phyloP scores from a whole-genome alignment of 345 rosid genomes.

The Psidium guajava region DNA sequence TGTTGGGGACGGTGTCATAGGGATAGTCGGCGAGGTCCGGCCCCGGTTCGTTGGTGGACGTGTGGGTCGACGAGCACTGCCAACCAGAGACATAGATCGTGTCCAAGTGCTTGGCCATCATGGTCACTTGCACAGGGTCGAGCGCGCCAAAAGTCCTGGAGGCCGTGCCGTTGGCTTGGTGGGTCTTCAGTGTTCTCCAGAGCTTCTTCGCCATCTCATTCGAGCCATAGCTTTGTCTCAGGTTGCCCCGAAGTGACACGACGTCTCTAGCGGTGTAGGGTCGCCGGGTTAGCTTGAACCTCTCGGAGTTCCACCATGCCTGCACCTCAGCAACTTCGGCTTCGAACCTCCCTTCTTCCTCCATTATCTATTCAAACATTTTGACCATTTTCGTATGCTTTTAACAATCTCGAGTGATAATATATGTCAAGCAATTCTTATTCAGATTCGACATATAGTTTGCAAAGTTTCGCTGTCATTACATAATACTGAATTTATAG shows the following conservation, averaged over 20 bases:
- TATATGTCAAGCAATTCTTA: not conserved
- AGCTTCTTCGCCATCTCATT: constrained; percentile 87
- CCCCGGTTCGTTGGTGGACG: constrained; percentile 84
- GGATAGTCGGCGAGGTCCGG: constrained; percentile 99
- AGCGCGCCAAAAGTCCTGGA: constrained; percentile 92
- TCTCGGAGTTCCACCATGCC: constrained; percentile 94
- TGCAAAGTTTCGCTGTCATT: not conserved
- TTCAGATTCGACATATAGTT: not conserved
- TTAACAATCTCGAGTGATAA: not conserved
- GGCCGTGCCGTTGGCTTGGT: constrained; percentile 81
- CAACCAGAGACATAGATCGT: constrained; percentile 90
- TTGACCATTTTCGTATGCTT: not conserved
- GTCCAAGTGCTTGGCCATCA: constrained; percentile 96
- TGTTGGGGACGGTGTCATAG: constrained; percentile 89
- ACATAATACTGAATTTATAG: too few relatives aligned
- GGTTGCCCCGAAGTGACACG: constrained; percentile 76
- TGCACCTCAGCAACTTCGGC: constrained; percentile 92
- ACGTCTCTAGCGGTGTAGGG: constrained; percentile 86
- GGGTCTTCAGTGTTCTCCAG: constrained; percentile 82
- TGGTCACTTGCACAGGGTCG: constrained; percentile 89
- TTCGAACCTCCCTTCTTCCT: constrained; percentile 87
- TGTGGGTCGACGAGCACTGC: constrained; percentile 99
- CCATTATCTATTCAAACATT: constrained; percentile 44
- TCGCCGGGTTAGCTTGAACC: constrained; percentile 83
- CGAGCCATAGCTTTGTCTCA: constrained; percentile 69